Evolutionary conservation across 805 yeast genomes (phyloP).

Genomic region (Candida golubevii): DNA sequence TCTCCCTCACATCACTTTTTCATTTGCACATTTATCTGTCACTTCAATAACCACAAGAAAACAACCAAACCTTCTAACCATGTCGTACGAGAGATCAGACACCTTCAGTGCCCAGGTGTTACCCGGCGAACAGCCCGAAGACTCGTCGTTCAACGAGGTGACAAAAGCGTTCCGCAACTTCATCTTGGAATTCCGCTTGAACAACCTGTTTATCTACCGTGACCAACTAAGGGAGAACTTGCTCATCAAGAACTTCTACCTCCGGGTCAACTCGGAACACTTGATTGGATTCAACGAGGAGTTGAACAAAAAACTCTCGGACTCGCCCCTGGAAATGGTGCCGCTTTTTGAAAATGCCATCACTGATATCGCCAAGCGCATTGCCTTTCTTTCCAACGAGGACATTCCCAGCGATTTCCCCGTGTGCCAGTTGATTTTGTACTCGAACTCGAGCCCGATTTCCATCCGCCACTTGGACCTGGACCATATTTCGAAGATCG

Average conservation of each 20-base stretch:
- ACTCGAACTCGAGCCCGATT: constrained; percentile 65
- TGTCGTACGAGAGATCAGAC: constrained; percentile 76
- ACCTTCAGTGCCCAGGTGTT: constrained; percentile 74
- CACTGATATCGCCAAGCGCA: constrained; percentile 79
- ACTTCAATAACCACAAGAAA: not conserved
- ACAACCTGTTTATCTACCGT: constrained; percentile 78
- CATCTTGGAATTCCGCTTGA: constrained; percentile 78
- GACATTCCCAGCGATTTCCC: constrained; percentile 60
- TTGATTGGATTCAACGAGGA: constrained; percentile 86
- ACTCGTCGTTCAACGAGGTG: constrained; percentile 63
- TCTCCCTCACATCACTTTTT: not conserved
- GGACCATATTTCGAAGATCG: constrained; percentile 82
- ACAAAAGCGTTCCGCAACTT: constrained; percentile 76
- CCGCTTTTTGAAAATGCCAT: constrained; percentile 81
- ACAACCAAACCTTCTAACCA: constrained; percentile 15
- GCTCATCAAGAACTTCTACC: constrained; percentile 64
- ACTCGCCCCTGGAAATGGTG: constrained; percentile 83
- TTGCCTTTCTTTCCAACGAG: constrained; percentile 50
- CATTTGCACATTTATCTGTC: not conserved
- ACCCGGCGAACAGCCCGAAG: constrained; percentile 73
- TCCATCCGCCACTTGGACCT: constrained; percentile 82
- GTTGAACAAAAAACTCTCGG: constrained; percentile 74
- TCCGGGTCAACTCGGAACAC: constrained; percentile 78
- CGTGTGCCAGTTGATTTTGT: constrained; percentile 73
- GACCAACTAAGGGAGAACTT: constrained; percentile 88